Percentiles rank a stretch among this genome's conserved stretches.
Conservation (phyloP, 2,329 filamentous ascomycete genomes). For the Colletotrichum plurivorum region DNA sequence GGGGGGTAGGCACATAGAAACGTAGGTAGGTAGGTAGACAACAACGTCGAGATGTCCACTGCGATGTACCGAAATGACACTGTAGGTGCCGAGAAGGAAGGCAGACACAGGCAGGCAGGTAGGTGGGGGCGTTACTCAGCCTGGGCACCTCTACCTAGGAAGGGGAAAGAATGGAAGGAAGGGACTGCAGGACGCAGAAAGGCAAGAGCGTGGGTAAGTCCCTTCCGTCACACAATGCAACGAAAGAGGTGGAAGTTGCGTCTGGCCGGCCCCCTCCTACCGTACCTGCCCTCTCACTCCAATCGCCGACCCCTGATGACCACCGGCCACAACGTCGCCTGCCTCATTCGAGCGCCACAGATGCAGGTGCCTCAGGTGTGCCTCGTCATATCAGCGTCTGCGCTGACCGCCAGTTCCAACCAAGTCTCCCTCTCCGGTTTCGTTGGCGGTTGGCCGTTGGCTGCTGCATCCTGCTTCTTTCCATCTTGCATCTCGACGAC, state of each 20-base stretch:
- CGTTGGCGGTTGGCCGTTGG: neutral
- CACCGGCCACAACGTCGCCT: neutral
- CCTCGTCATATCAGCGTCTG: neutral
- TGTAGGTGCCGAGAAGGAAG: too few relatives aligned
- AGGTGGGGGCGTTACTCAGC: too few relatives aligned
- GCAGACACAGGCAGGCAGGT: too few relatives aligned
- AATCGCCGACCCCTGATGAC: too few relatives aligned
- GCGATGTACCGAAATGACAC: too few relatives aligned
- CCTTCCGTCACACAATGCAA: neutral
- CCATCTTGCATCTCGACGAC: conserved; percentile 12
- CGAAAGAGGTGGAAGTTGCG: neutral
- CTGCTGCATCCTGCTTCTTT: conserved; percentile 16
- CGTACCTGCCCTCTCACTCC: too few relatives aligned
- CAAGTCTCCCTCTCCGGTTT: neutral
- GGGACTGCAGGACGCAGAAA: neutral
- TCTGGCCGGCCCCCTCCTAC: neutral
- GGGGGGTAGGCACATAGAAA: too few relatives aligned
- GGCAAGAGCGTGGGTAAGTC: neutral
- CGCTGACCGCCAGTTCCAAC: conserved; percentile 15
- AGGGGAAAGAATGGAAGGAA: neutral
- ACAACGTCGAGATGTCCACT: too few relatives aligned
- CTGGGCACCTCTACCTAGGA: neutral
- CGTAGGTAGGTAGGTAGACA: too few relatives aligned
- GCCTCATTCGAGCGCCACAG: neutral
- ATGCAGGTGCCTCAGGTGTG: conserved; percentile 3